Evolutionary conservation across 2,329 filamentous ascomycete genomes (phyloP).

Genomic region (Fusarium buharicum): DNA sequence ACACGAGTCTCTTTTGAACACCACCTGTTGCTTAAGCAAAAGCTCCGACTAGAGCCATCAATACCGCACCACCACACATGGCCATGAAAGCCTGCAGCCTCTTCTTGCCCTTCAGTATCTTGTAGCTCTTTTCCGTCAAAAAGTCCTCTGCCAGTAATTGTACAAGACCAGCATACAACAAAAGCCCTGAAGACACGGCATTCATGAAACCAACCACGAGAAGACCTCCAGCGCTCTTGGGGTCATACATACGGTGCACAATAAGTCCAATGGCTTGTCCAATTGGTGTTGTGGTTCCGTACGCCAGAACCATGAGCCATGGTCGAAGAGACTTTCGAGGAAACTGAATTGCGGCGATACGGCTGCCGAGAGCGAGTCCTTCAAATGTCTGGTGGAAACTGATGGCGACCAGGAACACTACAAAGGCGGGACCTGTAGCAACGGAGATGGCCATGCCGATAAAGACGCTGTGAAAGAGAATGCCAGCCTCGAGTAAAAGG

Average conservation of each 20-base stretch:
- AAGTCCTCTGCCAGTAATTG: slow-evolving; percentile 90
- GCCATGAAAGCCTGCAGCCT: slow-evolving; percentile 71
- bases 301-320: slow-evolving; percentile 83
- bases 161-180: slow-evolving; percentile 85
- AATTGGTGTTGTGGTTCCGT: slow-evolving; percentile 80
- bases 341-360: slow-evolving; percentile 86
- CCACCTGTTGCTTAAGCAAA: slow-evolving; percentile 65
- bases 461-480: slow-evolving; percentile 86
- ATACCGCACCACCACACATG: slow-evolving; percentile 70
- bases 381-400: slow-evolving; percentile 90
- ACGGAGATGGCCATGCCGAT: slow-evolving; percentile 89
- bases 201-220: slow-evolving; percentile 90
- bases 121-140: slow-evolving; percentile 78
- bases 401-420: slow-evolving; percentile 83
- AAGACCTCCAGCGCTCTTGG: slow-evolving; percentile 77
- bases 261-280: slow-evolving; percentile 85
- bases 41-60: slow-evolving; percentile 78
- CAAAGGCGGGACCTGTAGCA: slow-evolving; percentile 80
- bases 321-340: slow-evolving; percentile 77
- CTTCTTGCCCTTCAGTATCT: slow-evolving; percentile 68
- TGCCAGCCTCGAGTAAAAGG: slow-evolving; percentile 82
- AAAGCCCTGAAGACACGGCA: slow-evolving; percentile 80
- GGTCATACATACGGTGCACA: slow-evolving; percentile 83
- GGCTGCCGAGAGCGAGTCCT: slow-evolving; percentile 84
- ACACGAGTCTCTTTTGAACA: slow-evolving; percentile 15